Conservation (phyloP, 129 eudicot species). For the Flaveria trinervia region DNA sequence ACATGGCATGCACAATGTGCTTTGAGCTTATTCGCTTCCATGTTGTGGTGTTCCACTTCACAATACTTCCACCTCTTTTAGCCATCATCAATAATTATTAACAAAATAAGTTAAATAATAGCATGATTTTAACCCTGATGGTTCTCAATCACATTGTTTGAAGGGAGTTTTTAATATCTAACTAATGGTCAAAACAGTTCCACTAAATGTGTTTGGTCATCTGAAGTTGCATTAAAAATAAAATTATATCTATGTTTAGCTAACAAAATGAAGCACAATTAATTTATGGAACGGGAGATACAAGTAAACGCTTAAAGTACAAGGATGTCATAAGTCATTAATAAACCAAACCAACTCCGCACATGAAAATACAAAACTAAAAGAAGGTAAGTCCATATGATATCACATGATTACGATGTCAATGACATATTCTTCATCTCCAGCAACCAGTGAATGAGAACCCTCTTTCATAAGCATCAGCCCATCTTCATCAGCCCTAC, state of each 20-base stretch:
- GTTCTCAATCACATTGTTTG: neutral
- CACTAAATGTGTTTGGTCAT: neutral
- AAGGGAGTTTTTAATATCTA: constrained; percentile 3
- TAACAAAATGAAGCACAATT: too few species aligned
- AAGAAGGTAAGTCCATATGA: too few species aligned
- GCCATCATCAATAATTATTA: neutral
- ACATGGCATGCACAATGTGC: constrained; percentile 63
- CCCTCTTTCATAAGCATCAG: constrained; percentile 57
- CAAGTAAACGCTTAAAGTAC: too few species aligned
- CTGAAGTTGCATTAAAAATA: neutral
- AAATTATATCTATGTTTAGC: neutral
- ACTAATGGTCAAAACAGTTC: neutral
- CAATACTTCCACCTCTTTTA: constrained; percentile 53
- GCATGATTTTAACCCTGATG: neutral
- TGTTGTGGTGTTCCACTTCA: constrained; percentile 66
- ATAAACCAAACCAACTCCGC: too few species aligned
- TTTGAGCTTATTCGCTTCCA: constrained; percentile 76
- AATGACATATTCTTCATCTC: constrained; percentile 50
- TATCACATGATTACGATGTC: constrained; percentile 25
- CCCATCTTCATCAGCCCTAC: constrained; percentile 56
- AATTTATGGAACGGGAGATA: too few species aligned
- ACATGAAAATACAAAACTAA: too few species aligned
- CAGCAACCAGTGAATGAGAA: constrained; percentile 49
- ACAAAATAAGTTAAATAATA: neutral
- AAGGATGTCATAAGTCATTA: too few species aligned